Evolutionary conservation across 495 filamentous ascomycete species (phyloP).

Genomic region (Trypethelium eluteriae): DNA sequence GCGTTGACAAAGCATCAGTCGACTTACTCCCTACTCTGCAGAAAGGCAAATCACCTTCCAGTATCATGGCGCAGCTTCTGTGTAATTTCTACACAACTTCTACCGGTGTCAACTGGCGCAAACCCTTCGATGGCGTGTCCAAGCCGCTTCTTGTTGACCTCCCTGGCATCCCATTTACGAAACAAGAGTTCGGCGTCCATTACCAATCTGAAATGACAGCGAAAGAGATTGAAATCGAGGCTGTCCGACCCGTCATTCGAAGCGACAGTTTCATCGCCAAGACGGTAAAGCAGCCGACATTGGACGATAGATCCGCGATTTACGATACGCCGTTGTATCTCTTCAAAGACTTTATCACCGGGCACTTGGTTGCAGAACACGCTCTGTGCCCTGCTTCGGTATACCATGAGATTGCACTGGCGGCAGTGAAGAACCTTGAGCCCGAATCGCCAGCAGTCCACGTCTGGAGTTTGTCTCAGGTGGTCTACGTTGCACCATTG

Average conservation of each 20-base stretch:
- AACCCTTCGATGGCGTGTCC: conserved; percentile 6
- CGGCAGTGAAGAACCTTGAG: conserved; percentile 4
- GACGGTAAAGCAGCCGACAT: conserved; percentile 7
- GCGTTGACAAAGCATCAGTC: conserved; percentile 9
- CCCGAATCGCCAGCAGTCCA: not conserved
- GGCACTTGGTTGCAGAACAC: conserved; percentile 10
- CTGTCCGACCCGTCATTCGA: conserved; percentile 3
- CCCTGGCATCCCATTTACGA: conserved; percentile 8
- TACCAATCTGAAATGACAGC: not conserved
- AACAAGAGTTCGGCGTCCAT: conserved; percentile 12
- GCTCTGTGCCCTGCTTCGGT: conserved; percentile 6
- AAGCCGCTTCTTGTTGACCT: conserved; percentile 8
- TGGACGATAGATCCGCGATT: conserved; percentile 4
- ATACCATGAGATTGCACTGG: conserved; percentile 9
- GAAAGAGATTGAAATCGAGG: not conserved
- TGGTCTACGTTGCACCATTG: conserved; percentile 10
- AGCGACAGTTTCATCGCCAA: conserved; percentile 11
- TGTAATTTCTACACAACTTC: conserved; percentile 10
- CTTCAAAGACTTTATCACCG: conserved; percentile 12
- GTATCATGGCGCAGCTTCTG: conserved; percentile 9
- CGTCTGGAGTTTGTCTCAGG: conserved; percentile 8
- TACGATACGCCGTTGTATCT: conserved; percentile 9
- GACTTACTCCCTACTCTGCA: conserved; percentile 1
- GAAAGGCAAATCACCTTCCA: conserved; percentile 11
- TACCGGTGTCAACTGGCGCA: conserved; percentile 1